Evolutionary conservation across 2,329 filamentous ascomycete genomes (phyloP), one percentile per base, ranked within the genome.

Genomic region (Trichophyton verrucosum): DNA sequence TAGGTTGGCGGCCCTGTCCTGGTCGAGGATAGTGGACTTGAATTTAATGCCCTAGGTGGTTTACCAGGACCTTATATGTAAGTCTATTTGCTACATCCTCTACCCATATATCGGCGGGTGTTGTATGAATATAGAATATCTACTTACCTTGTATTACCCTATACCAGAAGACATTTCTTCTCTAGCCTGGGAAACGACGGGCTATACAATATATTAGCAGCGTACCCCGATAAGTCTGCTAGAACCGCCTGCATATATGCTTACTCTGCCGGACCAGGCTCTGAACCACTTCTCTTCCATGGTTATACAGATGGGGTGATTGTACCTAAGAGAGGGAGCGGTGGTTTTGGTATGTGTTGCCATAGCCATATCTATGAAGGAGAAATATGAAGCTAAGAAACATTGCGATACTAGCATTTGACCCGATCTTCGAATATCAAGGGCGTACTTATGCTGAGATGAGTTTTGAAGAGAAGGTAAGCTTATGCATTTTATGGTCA

Each of bases 231-330:
- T 76, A 96, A 96, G 75, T 88, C 86, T 53, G 91, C 91, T 53
- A 86, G 95, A 75, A 92, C 94, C n/a, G 88, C 99, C 51, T 96
- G 92, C 76, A 99, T 94, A 0, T 97, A 99, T 75, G 94, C 86
- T 27, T 96, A 95, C 76, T 94, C 84, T 60, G 82, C 86, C 65
- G 94, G 92, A 0, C 92, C 91, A 3, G 91, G 89, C 1, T 80
- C 89, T 59, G 85, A 95, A 69, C 86, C 89, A 1, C 80, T 95
- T 30, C 79, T 97, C 15, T 99, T 99, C 76, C 91, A 99, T 75
- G 94, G 94, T 6, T 81, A 89, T 62, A 96, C 91, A 13, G 81
- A 88, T 81, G 86, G 92, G 62, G 89, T 86, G 72, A 91, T 97
- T 70, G 92, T 97, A 42, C 84, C 85, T 36, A 83, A 91, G 20